Evolutionary conservation across 2,329 filamentous ascomycete genomes (phyloP).

Genomic region (Hymenoscyphus infarciens): DNA sequence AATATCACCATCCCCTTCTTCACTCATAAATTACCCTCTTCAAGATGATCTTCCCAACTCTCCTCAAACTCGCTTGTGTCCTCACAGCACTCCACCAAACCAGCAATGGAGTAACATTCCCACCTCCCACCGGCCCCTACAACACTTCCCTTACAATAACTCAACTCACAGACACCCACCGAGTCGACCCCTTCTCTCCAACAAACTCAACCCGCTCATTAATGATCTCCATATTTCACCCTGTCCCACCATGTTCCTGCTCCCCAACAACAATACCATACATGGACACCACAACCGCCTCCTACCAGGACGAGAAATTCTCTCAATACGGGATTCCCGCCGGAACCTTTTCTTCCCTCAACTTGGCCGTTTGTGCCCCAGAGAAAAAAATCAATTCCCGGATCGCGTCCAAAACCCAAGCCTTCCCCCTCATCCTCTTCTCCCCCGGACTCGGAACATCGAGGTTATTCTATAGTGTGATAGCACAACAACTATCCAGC

Average conservation of each 20-base stretch:
- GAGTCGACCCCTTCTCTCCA: constrained; percentile 31
- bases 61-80: not conserved
- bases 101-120: not conserved
- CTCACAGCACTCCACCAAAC: not conserved
- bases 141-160: constrained; percentile 19
- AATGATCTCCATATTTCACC: constrained; percentile 34
- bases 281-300: constrained; percentile 33
- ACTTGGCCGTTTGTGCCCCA: constrained; percentile 22
- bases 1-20: too few relatives aligned
- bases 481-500: constrained; percentile 36
- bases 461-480: constrained; percentile 33
- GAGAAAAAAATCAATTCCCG: not conserved
- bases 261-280: constrained; percentile 23
- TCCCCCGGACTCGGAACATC: constrained; percentile 33
- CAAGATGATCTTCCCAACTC: too few relatives aligned
- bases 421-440: constrained; percentile 35
- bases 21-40: too few relatives aligned
- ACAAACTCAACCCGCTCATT: constrained; percentile 23
- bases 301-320: constrained; percentile 22
- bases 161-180: constrained; percentile 24
- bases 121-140: constrained; percentile 10
- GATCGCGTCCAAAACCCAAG: not conserved
- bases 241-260: constrained; percentile 19
- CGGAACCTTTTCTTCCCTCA: constrained; percentile 30
- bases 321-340: constrained; percentile 29